Evolutionary conservation across 2,329 filamentous ascomycete genomes (phyloP), one percentile per base, ranked within the genome.

Genomic region (Emmonsiellopsis sp.): DNA sequence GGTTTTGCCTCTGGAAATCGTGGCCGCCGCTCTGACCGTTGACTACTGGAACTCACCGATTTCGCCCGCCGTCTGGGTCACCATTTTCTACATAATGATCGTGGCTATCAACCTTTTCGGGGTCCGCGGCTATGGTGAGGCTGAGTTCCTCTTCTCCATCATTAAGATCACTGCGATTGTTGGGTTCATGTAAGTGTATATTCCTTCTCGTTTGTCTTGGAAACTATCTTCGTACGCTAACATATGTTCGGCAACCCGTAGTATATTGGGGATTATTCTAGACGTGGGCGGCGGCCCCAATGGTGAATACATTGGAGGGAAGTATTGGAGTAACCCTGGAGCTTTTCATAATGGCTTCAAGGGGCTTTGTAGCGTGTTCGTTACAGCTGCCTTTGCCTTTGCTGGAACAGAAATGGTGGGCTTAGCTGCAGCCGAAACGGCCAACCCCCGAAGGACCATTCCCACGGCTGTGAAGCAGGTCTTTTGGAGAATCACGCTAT

Each of bases 1-100:
- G 40, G 82, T 90, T 0, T 68, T 95, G 27, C 89, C 89, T 0
- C 77, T 94, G 48, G 83, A 86, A 63, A 83, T 85, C 53, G 79
- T 79, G 0, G 83, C 83, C 8, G 79, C 81, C 14, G 77, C 79
- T 45, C 78, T 85, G 2, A 70, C 86, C 10, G 81, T 85, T 54
- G 70, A 80, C 57, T 84, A 78, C 60, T 86, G 83, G 83, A 64
- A 66, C 2, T 71, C 57, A 5, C 51, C 61, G 31, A 67, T 70
- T 54, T 69, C 68, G 36, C 63, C 63, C 9, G 59, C 58, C 53
- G 68, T 65, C 36, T 74, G 70, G 70, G 67, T 73, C 37, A 77
- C 77, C 2, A 76, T 80, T 53, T 65, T 80, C 34, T 78, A 86
- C 53, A 65, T 80, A 34, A 70, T 85, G 31, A 77, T 86, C 43